phyloP scores from a whole-genome alignment of 2,329 filamentous ascomycete genomes.

The Claviceps sp. region DNA sequence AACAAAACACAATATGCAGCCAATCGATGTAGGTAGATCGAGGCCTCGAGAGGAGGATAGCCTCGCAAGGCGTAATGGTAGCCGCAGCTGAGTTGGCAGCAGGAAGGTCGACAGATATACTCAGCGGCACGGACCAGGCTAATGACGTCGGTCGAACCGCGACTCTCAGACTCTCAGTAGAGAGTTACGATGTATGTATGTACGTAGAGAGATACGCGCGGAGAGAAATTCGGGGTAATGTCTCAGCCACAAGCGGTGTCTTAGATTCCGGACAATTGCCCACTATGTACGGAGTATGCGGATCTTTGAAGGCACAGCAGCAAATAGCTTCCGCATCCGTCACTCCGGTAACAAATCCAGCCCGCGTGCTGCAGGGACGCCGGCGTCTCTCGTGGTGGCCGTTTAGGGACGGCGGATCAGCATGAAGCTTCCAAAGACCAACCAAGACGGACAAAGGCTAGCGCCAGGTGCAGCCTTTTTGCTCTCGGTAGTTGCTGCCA shows the following conservation, averaged over 20 bases:
- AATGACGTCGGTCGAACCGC: background rate
- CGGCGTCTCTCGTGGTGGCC: background rate
- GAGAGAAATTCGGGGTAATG: slow-evolving; percentile 5
- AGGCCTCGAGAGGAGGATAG: background rate
- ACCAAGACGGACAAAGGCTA: background rate
- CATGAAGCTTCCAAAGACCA: background rate
- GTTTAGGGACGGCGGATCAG: background rate
- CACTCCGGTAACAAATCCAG: slow-evolving; percentile 10
- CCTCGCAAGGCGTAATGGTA: background rate
- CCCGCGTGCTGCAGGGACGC: background rate
- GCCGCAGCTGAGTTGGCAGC: background rate
- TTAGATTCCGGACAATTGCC: slow-evolving; percentile 5
- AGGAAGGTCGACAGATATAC: background rate
- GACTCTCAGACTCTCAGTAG: background rate
- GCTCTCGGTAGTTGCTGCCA: background rate
- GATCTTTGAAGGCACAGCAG: background rate
- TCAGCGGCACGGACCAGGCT: background rate
- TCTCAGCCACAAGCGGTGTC: slow-evolving; percentile 13
- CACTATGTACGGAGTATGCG: background rate
- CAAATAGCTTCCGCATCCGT: slow-evolving; percentile 9
- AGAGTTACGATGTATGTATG: background rate
- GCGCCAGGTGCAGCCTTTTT: background rate
- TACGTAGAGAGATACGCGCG: background rate
- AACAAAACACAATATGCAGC: background rate
- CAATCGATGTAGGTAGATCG: background rate